Evolutionary conservation across 345 rosid species (phyloP), one percentile per base, ranked within the genome.

Genomic region (Citrus trifoliata): DNA sequence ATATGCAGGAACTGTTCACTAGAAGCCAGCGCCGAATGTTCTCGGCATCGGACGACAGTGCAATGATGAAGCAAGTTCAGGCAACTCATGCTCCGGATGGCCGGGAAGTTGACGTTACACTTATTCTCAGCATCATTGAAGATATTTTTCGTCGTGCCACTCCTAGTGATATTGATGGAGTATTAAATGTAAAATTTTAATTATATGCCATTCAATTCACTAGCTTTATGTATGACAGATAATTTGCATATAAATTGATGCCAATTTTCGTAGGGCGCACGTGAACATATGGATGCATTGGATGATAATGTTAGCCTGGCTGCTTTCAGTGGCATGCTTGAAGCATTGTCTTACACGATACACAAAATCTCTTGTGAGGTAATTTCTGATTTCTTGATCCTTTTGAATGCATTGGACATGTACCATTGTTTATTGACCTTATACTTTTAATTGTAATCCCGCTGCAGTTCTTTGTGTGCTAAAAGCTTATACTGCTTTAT

Each of bases 41-140:
- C 71, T 42, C 80, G 1, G 62, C 56, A 4, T 73, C 88, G 2
- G 85, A 83, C 51, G 92, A 88, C 51, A 74, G 14, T 46, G 72
- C 83, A 0, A 83, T 82, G 85, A 75, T 84, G 86, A 87, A 79
- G 85, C 87, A 84, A 67, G 79, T 88, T 56, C 82, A 64, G 71
- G 80, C 88, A 22, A 87, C 88, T 32, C 92, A 87, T 81, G n/a
- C 78, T 25, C 91, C 89, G 1, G 92, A 88, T 62, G 87, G 88
- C 14, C 87, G 86, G 8, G 65, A 65, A 25, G 79, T 88, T 69
- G 85, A 87, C 6, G 82, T 81, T 77, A 76, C 42, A 25, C 84
- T 84, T 9, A 83, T 88, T 40, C 85, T 88, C 55, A 25, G 48
- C 16, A 77, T 88, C 76, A 76, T 80, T 16, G 87, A 88, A 61